Evolutionary conservation across 2,329 filamentous ascomycete genomes (phyloP).

Genomic region (Fusarium goolgardi): DNA sequence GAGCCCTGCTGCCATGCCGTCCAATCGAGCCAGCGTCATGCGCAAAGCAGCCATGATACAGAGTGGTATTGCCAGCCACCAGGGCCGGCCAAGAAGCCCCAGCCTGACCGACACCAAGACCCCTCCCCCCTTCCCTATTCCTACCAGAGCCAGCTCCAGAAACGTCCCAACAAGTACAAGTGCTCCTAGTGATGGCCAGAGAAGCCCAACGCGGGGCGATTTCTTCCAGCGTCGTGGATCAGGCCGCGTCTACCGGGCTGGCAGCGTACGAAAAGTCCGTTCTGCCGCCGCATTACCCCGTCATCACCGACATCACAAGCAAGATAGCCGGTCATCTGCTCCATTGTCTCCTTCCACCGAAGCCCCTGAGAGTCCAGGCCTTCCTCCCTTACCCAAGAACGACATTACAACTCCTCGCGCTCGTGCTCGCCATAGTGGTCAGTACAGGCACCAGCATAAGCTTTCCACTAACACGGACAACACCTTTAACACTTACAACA

Average conservation of each 20-base stretch:
- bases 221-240: conserved; percentile 66
- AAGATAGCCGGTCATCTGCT: conserved; percentile 70
- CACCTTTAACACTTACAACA: conserved; percentile 63
- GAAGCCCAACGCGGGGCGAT: conserved; percentile 77
- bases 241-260: conserved; percentile 63
- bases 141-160: conserved; percentile 86
- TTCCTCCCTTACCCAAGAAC: conserved; percentile 80
- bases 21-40: conserved; percentile 70
- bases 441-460: conserved; percentile 66
- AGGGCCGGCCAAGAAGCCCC: conserved; percentile 71
- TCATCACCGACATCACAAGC: conserved; percentile 61
- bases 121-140: conserved; percentile 94
- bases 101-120: conserved; percentile 69
- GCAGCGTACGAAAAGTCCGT: conserved; percentile 82
- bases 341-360: conserved; percentile 75
- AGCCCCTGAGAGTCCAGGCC: conserved; percentile 73
- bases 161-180: conserved; percentile 75
- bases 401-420: conserved; percentile 73
- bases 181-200: conserved; percentile 75
- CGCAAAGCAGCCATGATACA: conserved; percentile 84
- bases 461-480: conserved; percentile 70
- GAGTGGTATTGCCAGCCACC: conserved; percentile 78
- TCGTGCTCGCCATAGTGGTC: conserved; percentile 55
- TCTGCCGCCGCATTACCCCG: conserved; percentile 80
- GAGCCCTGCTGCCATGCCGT: conserved; percentile 50